phyloP scores from a whole-genome alignment of 2,329 filamentous ascomycete species.

The Pseudogymnoascus sp. region DNA sequence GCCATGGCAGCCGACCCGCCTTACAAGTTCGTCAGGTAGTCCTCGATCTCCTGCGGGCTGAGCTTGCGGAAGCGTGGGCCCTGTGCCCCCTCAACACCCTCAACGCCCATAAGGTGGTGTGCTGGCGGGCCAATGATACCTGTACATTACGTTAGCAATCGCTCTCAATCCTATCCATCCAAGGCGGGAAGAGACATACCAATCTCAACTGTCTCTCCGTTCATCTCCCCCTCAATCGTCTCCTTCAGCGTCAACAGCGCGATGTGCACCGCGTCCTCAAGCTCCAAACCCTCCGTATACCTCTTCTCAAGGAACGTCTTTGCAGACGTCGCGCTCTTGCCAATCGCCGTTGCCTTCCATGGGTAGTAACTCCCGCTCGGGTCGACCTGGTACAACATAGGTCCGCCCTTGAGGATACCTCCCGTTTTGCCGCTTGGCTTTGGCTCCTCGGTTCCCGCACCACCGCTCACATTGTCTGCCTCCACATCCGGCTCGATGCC shows the following conservation, averaged over 20 bases:
- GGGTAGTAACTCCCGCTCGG: conserved; percentile 98
- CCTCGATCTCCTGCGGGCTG: conserved; percentile 96
- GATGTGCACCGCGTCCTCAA: conserved; percentile 98
- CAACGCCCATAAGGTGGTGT: conserved; percentile 82
- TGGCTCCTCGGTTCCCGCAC: conserved; percentile 55
- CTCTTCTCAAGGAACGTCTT: conserved; percentile 99
- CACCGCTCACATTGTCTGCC: conserved; percentile 44
- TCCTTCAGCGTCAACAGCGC: conserved; percentile 95
- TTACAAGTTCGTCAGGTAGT: conserved; percentile 98
- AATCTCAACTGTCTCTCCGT: conserved; percentile 96
- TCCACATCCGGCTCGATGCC: conserved; percentile 81
- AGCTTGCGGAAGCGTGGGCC: conserved; percentile 89
- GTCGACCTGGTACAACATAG: conserved; percentile 97
- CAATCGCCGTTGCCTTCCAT: conserved; percentile 98
- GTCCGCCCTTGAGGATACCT: conserved; percentile 88
- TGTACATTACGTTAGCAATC: conserved; percentile 31
- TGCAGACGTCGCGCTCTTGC: conserved; percentile 94
- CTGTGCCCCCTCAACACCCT: conserved; percentile 75
- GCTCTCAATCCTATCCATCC: background rate
- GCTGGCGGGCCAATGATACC: conserved; percentile 93
- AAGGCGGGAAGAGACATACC: conserved; percentile 39
- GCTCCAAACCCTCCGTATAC: conserved; percentile 92
- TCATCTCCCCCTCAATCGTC: conserved; percentile 99
- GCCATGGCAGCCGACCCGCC: conserved; percentile 9
- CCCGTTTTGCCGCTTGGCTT: conserved; percentile 79